phyloP scores from a whole-genome alignment of 2,329 filamentous ascomycete genomes.

The Claviceps cyperi region DNA sequence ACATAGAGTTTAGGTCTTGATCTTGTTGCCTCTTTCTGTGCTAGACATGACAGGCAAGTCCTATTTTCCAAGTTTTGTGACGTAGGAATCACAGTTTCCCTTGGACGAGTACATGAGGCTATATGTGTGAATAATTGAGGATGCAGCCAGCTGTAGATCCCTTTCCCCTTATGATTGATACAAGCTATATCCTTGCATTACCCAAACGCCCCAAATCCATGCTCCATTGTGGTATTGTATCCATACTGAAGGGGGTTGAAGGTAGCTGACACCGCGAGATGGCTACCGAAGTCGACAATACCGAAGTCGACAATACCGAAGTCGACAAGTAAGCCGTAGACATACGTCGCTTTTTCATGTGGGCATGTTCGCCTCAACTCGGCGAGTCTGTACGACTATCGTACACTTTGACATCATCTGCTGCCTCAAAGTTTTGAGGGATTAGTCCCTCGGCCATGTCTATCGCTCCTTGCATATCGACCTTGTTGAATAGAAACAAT shows the following conservation, averaged over 20 bases:
- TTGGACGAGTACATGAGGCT: not conserved
- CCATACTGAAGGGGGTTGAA: not conserved
- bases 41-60: not conserved
- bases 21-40: not conserved
- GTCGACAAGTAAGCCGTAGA: not conserved
- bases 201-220: not conserved
- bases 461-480: conserved; percentile 75
- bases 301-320: too few relatives aligned
- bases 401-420: conserved; percentile 11
- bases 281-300: not conserved
- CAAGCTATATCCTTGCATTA: not conserved
- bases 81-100: not conserved
- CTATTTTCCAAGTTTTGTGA: not conserved
- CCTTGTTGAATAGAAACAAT: conserved; percentile 90
- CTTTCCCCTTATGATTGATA: not conserved
- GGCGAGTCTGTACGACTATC: not conserved
- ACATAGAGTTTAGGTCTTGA: too few relatives aligned
- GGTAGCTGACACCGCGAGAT: not conserved
- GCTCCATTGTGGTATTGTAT: not conserved
- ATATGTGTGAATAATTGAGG: not conserved
- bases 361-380: not conserved
- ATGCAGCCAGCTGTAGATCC: not conserved
- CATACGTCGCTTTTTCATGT: not conserved
- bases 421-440: conserved; percentile 39
- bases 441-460: conserved; percentile 57